Evolutionary conservation across 257 asterid species (phyloP), one percentile per base, ranked within the genome.

Genomic region (Solanum commersonii): DNA sequence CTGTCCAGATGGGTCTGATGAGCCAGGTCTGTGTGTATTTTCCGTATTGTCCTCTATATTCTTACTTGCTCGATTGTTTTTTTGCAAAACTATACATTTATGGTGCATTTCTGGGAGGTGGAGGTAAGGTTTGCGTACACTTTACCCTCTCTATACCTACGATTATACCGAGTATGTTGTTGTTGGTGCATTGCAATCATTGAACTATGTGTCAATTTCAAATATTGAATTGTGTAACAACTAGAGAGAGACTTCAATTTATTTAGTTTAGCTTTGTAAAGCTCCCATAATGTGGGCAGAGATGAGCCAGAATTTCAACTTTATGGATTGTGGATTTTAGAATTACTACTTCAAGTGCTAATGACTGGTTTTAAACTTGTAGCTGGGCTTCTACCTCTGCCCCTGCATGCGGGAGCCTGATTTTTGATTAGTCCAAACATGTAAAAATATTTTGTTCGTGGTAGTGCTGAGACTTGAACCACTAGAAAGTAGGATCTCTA

Each of bases 1-100:
- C 91, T 96, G 99, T 88, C 94, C 90, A 12, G 99, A 96, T 91
- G 99, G 98, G 89, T 93, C 99, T 37, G 99, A 96, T 86, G 99
- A 96, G 92, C 99, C 99, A n/a, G 99, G 99, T 96, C 89, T 68
- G 33, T 59, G 27, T 27, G 34, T 44, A 5, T 29, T 71, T 59
- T 22, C 68, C 13, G 13, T 8, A 59, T 8, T 59, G 68, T 59
- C 34, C 74, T 29, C 4, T 33, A 35, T 6, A 89, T 73, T 20
- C 86, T 87, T 49, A 33, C 13, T 77, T 77, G 23, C 9, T 77
- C n/a, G 4, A 1, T 77, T 42, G 15, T 8, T 8, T 42, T 52
- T 52, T 42, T 8, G 37, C 25, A 42, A 78, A 78, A 78, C 29
- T 78, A 42, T 78, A 25, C 38, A n/a, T 42, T 42, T 42, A 27